Percentiles rank a stretch among this genome's conserved stretches.
Evolutionary conservation across 2,329 filamentous ascomycete genomes (phyloP).

Genomic region (Aspergillus intermedius): DNA sequence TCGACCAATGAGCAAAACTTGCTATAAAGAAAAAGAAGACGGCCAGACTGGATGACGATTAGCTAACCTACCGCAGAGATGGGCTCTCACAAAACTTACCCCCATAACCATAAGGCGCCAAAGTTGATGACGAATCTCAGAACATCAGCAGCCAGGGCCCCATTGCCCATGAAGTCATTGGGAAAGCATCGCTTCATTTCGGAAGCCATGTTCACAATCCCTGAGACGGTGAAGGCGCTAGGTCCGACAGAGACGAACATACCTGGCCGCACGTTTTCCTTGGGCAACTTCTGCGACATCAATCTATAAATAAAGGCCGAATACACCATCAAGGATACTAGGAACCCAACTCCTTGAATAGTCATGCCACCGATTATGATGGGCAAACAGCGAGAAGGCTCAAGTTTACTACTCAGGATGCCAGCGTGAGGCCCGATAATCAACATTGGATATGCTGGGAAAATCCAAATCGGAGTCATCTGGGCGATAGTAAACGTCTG

Average conservation of each 20-base stretch:
- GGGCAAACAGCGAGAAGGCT: constrained; percentile 40
- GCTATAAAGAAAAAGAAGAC: constrained; percentile 79
- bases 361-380: constrained; percentile 55
- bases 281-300: constrained; percentile 80
- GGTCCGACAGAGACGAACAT: constrained; percentile 84
- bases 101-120: constrained; percentile 73
- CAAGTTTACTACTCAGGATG: constrained; percentile 46
- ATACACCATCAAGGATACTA: constrained; percentile 71
- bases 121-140: constrained; percentile 54
- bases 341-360: constrained; percentile 59
- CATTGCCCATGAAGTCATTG: constrained; percentile 51
- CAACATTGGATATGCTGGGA: constrained; percentile 74
- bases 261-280: constrained; percentile 67
- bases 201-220: constrained; percentile 53
- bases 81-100: constrained; percentile 26
- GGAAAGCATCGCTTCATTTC: constrained; percentile 45
- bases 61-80: constrained; percentile 3
- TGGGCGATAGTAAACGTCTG: constrained; percentile 66
- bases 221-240: constrained; percentile 60
- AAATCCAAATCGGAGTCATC: constrained; percentile 87
- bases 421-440: constrained; percentile 68
- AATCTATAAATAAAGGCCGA: constrained; percentile 77
- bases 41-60: constrained; percentile 47
- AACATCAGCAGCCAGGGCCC: constrained; percentile 50
- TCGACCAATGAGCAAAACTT: constrained; percentile 67